Percentiles rank a stretch among this genome's conserved stretches.
These are phyloP conservation scores for Saccharomyces hybrid DNA, from an alignment of 1,139 yeast genomes.

Conservation along the genomic window DNA sequence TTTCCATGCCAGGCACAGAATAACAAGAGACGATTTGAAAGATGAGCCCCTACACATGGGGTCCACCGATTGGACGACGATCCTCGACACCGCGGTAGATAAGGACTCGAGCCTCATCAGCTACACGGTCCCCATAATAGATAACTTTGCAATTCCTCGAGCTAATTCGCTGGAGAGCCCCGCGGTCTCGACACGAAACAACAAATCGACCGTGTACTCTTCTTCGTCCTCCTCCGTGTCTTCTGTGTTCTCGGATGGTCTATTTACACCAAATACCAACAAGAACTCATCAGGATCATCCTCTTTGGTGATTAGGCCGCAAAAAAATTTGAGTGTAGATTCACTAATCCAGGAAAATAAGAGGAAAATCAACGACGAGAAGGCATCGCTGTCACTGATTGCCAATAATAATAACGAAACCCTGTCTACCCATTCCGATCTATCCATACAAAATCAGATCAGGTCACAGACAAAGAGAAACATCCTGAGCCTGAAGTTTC, in stretches of 20 bases:
- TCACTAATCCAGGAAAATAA: conserved; percentile 5
- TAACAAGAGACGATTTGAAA: conserved; percentile 2
- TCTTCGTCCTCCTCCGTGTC: conserved; percentile 1
- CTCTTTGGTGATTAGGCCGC: neutral
- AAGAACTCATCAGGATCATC: neutral
- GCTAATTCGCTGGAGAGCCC: neutral
- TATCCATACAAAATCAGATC: neutral
- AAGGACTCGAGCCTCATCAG: neutral
- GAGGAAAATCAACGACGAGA: neutral
- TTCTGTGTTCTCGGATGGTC: neutral
- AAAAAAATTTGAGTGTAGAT: conserved; percentile 3
- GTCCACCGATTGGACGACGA: conserved; percentile 3
- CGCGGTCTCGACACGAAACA: neutral
- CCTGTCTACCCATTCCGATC: neutral
- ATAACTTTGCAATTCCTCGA: neutral
- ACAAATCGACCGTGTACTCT: neutral
- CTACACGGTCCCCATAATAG: conserved; percentile 4
- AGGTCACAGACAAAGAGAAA: neutral
- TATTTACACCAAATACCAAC: neutral
- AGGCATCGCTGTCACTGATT: conserved; percentile 1
- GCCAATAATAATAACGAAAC: neutral
- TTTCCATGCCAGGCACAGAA: conserved; percentile 3
- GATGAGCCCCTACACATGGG: neutral
- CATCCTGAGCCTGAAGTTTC: neutral
- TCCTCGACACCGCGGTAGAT: conserved; percentile 1